Evolutionary conservation across 2,329 filamentous ascomycete genomes (phyloP).

Genomic region (Talaromyces rugulosus): DNA sequence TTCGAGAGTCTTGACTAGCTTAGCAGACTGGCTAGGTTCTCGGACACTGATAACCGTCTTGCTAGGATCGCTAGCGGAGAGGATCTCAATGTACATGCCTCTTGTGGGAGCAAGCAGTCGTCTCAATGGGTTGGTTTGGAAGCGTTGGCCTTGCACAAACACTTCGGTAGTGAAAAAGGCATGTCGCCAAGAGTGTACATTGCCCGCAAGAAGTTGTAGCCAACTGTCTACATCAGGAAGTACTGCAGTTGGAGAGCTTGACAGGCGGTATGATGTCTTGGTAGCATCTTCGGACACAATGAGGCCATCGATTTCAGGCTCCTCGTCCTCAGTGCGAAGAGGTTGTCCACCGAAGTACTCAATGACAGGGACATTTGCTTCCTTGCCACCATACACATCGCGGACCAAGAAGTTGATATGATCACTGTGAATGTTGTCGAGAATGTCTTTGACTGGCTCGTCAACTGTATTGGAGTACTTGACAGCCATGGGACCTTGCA

Average conservation of each 20-base stretch:
- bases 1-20: slow-evolving; percentile 84
- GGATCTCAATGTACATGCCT: slow-evolving; percentile 85
- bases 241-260: slow-evolving; percentile 65
- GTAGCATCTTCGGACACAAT: slow-evolving; percentile 73
- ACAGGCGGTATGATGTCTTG: slow-evolving; percentile 81
- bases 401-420: slow-evolving; percentile 77
- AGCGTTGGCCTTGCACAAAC: slow-evolving; percentile 91
- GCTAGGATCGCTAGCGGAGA: slow-evolving; percentile 71
- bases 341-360: slow-evolving; percentile 96
- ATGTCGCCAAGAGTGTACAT: slow-evolving; percentile 85
- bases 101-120: slow-evolving; percentile 82
- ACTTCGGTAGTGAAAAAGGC: slow-evolving; percentile 92
- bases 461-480: slow-evolving; percentile 87
- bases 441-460: slow-evolving; percentile 90
- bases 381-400: slow-evolving; percentile 75
- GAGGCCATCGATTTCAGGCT: slow-evolving; percentile 78
- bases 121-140: slow-evolving; percentile 93
- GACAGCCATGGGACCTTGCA: slow-evolving; percentile 89
- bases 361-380: slow-evolving; percentile 70
- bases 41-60: slow-evolving; percentile 83
- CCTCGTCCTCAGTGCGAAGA: slow-evolving; percentile 61
- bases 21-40: slow-evolving; percentile 80
- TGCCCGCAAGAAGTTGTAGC: slow-evolving; percentile 82
- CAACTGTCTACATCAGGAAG: slow-evolving; percentile 79
- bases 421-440: slow-evolving; percentile 81